phyloP scores from a whole-genome alignment of 2,329 filamentous ascomycete species.

The Fusarium succisae region DNA sequence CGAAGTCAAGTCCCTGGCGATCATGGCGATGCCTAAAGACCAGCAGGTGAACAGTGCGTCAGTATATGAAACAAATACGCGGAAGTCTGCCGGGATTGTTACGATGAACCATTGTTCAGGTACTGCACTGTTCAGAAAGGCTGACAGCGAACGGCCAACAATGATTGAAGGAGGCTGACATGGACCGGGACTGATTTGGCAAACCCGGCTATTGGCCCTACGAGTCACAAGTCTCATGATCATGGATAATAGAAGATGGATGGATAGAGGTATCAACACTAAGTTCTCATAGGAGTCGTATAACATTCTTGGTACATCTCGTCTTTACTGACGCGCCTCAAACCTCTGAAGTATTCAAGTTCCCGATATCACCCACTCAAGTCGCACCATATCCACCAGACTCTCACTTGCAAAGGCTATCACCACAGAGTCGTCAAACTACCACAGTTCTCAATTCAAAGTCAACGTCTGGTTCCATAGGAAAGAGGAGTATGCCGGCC shows the following conservation, averaged over 20 bases:
- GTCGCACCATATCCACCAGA: fast-evolving
- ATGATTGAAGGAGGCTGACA: background rate
- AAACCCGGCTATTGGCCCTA: background rate
- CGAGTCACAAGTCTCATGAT: too few species aligned
- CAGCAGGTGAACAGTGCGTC: background rate
- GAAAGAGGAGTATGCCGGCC: fast-evolving
- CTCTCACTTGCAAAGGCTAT: fast-evolving
- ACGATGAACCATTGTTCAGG: fast-evolving
- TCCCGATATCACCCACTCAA: background rate
- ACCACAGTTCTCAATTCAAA: background rate
- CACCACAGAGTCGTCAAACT: background rate
- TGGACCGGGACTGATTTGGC: background rate
- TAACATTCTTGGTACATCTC: too few species aligned
- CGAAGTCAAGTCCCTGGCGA: background rate
- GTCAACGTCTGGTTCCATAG: too few species aligned
- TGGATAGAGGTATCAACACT: too few species aligned
- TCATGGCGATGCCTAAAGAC: fast-evolving
- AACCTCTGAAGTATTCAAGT: too few species aligned
- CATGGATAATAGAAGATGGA: too few species aligned
- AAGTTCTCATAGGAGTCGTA: too few species aligned
- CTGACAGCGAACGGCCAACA: too few species aligned
- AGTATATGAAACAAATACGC: background rate
- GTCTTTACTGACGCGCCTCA: too few species aligned
- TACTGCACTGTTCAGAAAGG: background rate
- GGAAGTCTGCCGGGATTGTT: fast-evolving